Evolutionary conservation across 495 filamentous ascomycete genomes (phyloP).

Genomic region (Rusavskia elegans): DNA sequence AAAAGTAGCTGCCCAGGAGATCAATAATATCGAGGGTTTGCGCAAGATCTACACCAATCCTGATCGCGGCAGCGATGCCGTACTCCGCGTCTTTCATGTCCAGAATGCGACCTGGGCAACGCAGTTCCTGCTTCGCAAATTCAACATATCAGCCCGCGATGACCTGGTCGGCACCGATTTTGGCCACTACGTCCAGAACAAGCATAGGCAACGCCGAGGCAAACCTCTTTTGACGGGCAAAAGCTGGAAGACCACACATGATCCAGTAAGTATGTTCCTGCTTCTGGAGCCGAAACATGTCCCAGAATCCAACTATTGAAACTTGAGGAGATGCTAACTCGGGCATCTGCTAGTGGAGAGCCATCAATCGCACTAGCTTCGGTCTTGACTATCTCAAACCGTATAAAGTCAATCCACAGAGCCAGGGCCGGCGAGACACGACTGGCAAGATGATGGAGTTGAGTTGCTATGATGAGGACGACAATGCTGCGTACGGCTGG

Average conservation of each 20-base stretch:
- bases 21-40: slow-evolving; percentile 24
- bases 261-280: slow-evolving; percentile 16
- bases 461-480: slow-evolving; percentile 31
- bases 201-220: slow-evolving; percentile 26
- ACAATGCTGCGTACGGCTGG: slow-evolving; percentile 21
- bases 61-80: slow-evolving; percentile 17
- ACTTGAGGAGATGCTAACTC: too few relatives aligned
- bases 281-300: too few relatives aligned
- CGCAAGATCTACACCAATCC: slow-evolving; percentile 24
- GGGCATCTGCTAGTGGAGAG: slow-evolving; percentile 21
- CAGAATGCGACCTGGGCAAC: slow-evolving; percentile 38
- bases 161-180: slow-evolving; percentile 32
- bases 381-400: slow-evolving; percentile 36
- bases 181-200: slow-evolving; percentile 30
- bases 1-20: slow-evolving; percentile 32
- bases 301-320: too few relatives aligned
- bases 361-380: slow-evolving; percentile 30
- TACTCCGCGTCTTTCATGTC: slow-evolving; percentile 35
- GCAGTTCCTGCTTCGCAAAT: slow-evolving; percentile 33
- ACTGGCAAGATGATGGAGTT: slow-evolving; percentile 30
- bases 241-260: slow-evolving; percentile 30
- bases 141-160: slow-evolving; percentile 30
- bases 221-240: slow-evolving; percentile 32
- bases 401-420: slow-evolving; percentile 13
- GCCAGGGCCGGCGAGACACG: slow-evolving; percentile 1